Base-by-base conservation (phyloP, 2,329 filamentous ascomycete species). In the Arachnomyces sp. region DNA sequence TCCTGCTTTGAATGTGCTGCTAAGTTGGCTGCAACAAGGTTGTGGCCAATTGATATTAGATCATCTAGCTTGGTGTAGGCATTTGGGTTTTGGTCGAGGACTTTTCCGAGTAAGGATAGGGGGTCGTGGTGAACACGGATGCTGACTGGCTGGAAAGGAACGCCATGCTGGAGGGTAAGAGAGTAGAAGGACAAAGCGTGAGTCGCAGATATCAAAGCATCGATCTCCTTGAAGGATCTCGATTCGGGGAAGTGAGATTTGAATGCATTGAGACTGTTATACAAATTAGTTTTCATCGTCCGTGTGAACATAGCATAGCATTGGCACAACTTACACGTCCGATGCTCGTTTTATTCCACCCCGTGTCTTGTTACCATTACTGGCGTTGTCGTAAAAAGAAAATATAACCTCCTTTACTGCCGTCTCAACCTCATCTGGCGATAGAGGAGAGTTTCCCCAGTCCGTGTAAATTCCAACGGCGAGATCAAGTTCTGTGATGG, bases 171-270 rank as follows among this genome's bases (percentile, higher is more conserved):
- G 3, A 82, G 62, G 0, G 71, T 80, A 6, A 82, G 62, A 2
- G 76, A 77, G 53, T 82, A 82, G 51, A 78, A 82, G 1, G 78
- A 82, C 44, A 82, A 60, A 13, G 77, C 67, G 52, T 82, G 78
- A 1, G 78, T 82, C 12, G 78, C 78, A 35, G 72, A 63, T 30
- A 82, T 69, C 18, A 82, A 63, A 18, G 76, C 69, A 14, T 67
- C 62, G 17, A 69, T 68, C 38, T 75, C 66, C 28, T 59, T 57
- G 35, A 72, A 56, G 9, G 53, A 47, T 12, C 46, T 42, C 7
- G 68, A 68, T 3, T 60, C 48, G 3, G 65, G 56, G 44, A 71
- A 69, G 39, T 62, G 56, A 14, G 61, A 51, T 31, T 57, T 52
- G 45, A 72, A 72, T 16, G 64, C 53, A 53, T 64, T 58, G 37